Evolutionary conservation across 2,329 filamentous ascomycete species (phyloP).

Genomic region (Cordyceps cateniannulata): DNA sequence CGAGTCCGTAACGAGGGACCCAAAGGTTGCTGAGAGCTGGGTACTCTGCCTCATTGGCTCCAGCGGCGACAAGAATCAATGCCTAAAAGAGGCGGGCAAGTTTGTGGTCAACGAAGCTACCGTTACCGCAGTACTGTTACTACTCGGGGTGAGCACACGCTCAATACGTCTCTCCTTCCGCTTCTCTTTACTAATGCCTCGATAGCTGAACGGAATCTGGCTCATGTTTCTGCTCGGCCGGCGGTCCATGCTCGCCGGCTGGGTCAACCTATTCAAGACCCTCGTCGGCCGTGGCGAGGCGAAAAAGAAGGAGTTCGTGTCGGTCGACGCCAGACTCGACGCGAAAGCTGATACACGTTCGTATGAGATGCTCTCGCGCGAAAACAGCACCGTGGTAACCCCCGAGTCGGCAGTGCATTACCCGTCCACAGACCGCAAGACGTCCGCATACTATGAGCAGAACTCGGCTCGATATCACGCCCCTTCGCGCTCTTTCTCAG

Average conservation of each 20-base stretch:
- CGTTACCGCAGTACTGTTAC: conserved; percentile 72
- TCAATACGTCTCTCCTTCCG: not conserved
- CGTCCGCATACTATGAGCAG: conserved; percentile 50
- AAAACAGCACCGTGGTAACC: conserved; percentile 49
- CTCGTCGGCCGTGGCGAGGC: conserved; percentile 32
- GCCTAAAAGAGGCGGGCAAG: conserved; percentile 50
- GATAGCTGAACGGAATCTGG: conserved; percentile 76
- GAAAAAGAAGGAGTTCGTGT: conserved; percentile 75
- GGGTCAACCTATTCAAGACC: conserved; percentile 58
- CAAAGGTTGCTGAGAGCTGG: conserved; percentile 55
- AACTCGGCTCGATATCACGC: conserved; percentile 46
- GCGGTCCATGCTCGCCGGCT: conserved; percentile 78
- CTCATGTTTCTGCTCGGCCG: conserved; percentile 75
- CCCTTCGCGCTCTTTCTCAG: conserved; percentile 50
- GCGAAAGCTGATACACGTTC: conserved; percentile 58
- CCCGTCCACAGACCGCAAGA: conserved; percentile 32
- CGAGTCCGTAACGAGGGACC: conserved; percentile 48
- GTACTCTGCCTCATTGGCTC: conserved; percentile 58
- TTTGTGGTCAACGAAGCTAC: conserved; percentile 71
- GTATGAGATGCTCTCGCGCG: conserved; percentile 73
- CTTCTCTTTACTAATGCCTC: not conserved
- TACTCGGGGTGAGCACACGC: conserved; percentile 61
- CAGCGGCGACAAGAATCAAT: conserved; percentile 55
- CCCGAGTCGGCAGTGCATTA: conserved; percentile 36
- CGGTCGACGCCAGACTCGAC: conserved; percentile 66